Evolutionary conservation across 2,329 filamentous ascomycete genomes (phyloP).

Genomic region (Paradendryphiella salina): DNA sequence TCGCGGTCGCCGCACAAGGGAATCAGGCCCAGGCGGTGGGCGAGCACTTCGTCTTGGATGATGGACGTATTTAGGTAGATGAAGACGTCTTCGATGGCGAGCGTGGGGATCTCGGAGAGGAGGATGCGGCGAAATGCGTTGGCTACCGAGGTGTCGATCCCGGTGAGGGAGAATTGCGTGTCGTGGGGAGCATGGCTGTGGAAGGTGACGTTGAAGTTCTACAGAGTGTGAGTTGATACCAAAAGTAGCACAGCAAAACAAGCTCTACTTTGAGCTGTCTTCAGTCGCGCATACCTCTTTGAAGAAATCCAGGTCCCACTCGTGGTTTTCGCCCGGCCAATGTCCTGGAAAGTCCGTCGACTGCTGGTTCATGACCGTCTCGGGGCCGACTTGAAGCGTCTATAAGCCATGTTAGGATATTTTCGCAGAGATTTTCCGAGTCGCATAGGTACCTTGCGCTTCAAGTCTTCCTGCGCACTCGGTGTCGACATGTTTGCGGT

Average conservation of each 20-base stretch:
- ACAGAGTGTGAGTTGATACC: neutral
- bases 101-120: slow-evolving; percentile 88
- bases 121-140: slow-evolving; percentile 98
- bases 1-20: slow-evolving; percentile 80
- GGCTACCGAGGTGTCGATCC: slow-evolving; percentile 87
- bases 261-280: neutral
- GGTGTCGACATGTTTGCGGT: slow-evolving; percentile 49
- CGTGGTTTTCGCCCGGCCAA: slow-evolving; percentile 83
- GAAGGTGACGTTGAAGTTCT: slow-evolving; percentile 74
- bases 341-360: slow-evolving; percentile 93
- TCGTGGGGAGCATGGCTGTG: slow-evolving; percentile 80
- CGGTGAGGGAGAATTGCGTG: slow-evolving; percentile 86
- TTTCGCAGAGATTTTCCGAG: neutral
- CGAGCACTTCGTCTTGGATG: slow-evolving; percentile 95
- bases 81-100: slow-evolving; percentile 93
- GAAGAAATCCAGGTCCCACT: slow-evolving; percentile 77
- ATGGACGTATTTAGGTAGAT: slow-evolving; percentile 96
- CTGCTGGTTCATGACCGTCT: slow-evolving; percentile 86
- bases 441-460: slow-evolving; percentile 60
- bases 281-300: slow-evolving; percentile 51
- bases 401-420: slow-evolving; percentile 47
- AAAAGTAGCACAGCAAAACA: neutral
- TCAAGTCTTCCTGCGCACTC: slow-evolving; percentile 59
- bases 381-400: slow-evolving; percentile 84
- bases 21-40: slow-evolving; percentile 85